A percentile compares a stretch with the other conserved stretches of the same genome.
Evolutionary conservation across 2,329 filamentous ascomycete species (phyloP).

Genomic region (Aspergillus amoenus): DNA sequence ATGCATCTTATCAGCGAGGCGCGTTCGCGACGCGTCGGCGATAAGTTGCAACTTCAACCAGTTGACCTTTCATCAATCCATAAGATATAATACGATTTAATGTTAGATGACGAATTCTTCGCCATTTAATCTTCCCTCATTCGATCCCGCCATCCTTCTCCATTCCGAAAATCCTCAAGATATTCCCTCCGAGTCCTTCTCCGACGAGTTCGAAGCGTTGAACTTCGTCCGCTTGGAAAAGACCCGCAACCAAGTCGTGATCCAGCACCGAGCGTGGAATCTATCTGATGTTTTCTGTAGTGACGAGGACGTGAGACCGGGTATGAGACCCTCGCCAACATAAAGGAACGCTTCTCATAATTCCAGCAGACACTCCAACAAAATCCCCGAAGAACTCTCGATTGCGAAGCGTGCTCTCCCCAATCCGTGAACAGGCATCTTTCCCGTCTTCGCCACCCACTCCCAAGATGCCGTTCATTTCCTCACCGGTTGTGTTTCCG

Average conservation of each 20-base stretch:
- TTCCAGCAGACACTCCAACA: slow-evolving; percentile 39
- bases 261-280: slow-evolving; percentile 45
- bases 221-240: slow-evolving; percentile 34
- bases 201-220: slow-evolving; percentile 43
- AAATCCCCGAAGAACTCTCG: slow-evolving; percentile 21
- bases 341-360: background rate
- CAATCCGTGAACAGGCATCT: slow-evolving; percentile 15
- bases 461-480: slow-evolving; percentile 42
- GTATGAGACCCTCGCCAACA: slow-evolving; percentile 20
- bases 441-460: slow-evolving; percentile 36
- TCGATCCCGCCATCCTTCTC: slow-evolving; percentile 51
- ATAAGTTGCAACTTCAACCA: background rate
- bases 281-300: slow-evolving; percentile 44
- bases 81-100: background rate
- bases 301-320: slow-evolving; percentile 40
- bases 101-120: slow-evolving; percentile 36
- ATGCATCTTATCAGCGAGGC: background rate
- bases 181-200: slow-evolving; percentile 35
- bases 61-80: slow-evolving; percentile 7
- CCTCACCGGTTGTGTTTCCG: slow-evolving; percentile 39
- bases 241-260: slow-evolving; percentile 38
- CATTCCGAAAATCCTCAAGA: slow-evolving; percentile 43
- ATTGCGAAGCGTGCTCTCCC: slow-evolving; percentile 13
- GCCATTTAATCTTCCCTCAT: slow-evolving; percentile 46
- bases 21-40: slow-evolving; percentile 8